These are phyloP conservation scores for Schizonepeta tenuifolia DNA, from an alignment of 257 asterid genomes.

Conservation along the genomic window DNA sequence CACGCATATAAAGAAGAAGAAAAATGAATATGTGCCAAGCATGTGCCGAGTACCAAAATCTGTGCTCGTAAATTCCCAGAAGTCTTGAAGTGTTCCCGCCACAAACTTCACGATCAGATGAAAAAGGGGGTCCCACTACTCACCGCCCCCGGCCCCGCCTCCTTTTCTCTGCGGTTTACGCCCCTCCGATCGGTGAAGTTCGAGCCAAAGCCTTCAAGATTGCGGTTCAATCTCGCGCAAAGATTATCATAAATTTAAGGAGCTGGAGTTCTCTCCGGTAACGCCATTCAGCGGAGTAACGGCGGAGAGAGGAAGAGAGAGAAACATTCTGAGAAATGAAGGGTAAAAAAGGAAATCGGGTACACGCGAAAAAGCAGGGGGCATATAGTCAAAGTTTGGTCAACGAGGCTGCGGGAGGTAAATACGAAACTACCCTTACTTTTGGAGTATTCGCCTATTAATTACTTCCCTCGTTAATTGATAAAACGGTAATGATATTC, in stretches of 20 bases:
- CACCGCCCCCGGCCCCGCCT: slow-evolving; percentile 18
- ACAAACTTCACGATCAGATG: slow-evolving; percentile 50
- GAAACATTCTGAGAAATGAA: slow-evolving; percentile 1
- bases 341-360: slow-evolving; percentile 30
- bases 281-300: slow-evolving; percentile 35
- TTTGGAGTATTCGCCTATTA: background rate
- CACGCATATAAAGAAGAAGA: background rate
- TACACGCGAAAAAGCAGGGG: slow-evolving; percentile 27
- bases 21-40: background rate
- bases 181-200: slow-evolving; percentile 45
- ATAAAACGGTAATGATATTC: too few relatives aligned
- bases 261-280: slow-evolving; percentile 24
- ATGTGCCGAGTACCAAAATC: slow-evolving; percentile 47
- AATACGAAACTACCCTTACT: slow-evolving; percentile 27
- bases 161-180: slow-evolving; percentile 25
- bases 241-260: slow-evolving; percentile 15
- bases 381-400: slow-evolving; percentile 19
- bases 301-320: slow-evolving; percentile 22
- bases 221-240: background rate
- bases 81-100: slow-evolving; percentile 44
- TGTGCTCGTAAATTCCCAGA: slow-evolving; percentile 60
- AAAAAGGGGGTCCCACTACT: slow-evolving; percentile 44
- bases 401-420: background rate
- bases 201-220: slow-evolving; percentile 25
- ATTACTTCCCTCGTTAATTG: too few relatives aligned